Evolutionary conservation across 441 rosid genomes (phyloP), one percentile per base, ranked within the genome.

Genomic region (Populus hybrid): DNA sequence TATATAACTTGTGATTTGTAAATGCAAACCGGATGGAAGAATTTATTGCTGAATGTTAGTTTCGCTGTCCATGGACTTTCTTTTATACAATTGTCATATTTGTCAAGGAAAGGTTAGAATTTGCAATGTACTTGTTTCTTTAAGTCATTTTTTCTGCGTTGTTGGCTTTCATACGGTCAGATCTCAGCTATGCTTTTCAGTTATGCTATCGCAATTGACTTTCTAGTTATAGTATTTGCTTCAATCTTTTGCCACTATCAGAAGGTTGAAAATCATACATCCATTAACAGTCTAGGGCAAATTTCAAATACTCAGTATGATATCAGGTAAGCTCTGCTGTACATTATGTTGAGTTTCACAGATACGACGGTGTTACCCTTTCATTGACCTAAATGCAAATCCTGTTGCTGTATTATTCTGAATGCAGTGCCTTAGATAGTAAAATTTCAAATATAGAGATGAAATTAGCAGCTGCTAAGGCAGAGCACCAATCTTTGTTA

Each of bases 381-480:
- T 46, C 36, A 24, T 8, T 76, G 72, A 61, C 76, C 68, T 70
- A 35, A 80, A 75, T 36, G 21, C 26, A 21, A 36, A 66, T 24
- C 36, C 42, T 71, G 7, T 30, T 69, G 6, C 69, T 71, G 32
- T 65, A 20, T 71, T 38, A 20, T 71, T 38, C 76, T 63, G 61
- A 85, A 78, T 82, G 84, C 81, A 92, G 97, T 86, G 85, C 77
- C 53, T 80, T 85, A 68, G 88, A 87, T 80, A 80, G 79, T 74
- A 85, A 85, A 23, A 86, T 88, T 79, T 85, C 88, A 71, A 84
- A 73, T 64, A 75, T 88, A 67, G 90, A 91, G 86, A 87, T 79
- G 85, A 84, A 90, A 84, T 40, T 88, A 77, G 84, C 85, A 8
- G 86, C 87, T 71, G 90, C 90, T 40, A 87, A 83, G 79, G 88